phyloP scores from a whole-genome alignment of 441 rosid species.

The Euphorbia corollata region DNA sequence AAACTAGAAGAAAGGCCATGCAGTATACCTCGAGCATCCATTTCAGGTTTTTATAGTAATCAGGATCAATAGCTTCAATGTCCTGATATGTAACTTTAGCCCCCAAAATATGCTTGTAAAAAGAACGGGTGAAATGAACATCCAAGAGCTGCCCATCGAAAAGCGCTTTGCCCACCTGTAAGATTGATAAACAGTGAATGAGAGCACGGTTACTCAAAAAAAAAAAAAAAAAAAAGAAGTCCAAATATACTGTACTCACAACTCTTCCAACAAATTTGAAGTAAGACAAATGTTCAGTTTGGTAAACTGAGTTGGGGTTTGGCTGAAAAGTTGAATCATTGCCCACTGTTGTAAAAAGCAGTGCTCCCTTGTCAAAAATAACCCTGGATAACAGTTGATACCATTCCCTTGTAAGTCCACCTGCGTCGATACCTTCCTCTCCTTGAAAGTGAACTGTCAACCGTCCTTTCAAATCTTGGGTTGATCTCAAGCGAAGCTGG shows the following conservation, averaged over 20 bases:
- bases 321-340: constrained; percentile 97
- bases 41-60: constrained; percentile 71
- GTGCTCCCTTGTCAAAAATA: constrained; percentile 91
- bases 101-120: constrained; percentile 91
- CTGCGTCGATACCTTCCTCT: constrained; percentile 96
- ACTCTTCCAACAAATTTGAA: constrained; percentile 96
- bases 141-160: constrained; percentile 92
- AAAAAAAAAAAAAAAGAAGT: constrained; percentile 15
- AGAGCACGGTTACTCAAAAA: not conserved
- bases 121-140: constrained; percentile 94
- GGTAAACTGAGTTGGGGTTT: constrained; percentile 89
- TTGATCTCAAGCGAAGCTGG: constrained; percentile 79
- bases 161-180: constrained; percentile 90
- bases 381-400: constrained; percentile 91
- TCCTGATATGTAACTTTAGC: constrained; percentile 87
- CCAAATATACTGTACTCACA: constrained; percentile 43
- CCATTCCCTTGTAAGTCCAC: constrained; percentile 99
- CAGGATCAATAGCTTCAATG: constrained; percentile 96
- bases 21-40: constrained; percentile 92
- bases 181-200: constrained; percentile 18
- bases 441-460: constrained; percentile 91
- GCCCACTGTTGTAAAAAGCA: constrained; percentile 93
- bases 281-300: constrained; percentile 94
- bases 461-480: constrained; percentile 83
- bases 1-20: not conserved